Percentiles rank a stretch among this genome's conserved stretches.
Evolutionary conservation across 2,329 filamentous ascomycete genomes (phyloP).

Genomic region (Xylogone sp.): DNA sequence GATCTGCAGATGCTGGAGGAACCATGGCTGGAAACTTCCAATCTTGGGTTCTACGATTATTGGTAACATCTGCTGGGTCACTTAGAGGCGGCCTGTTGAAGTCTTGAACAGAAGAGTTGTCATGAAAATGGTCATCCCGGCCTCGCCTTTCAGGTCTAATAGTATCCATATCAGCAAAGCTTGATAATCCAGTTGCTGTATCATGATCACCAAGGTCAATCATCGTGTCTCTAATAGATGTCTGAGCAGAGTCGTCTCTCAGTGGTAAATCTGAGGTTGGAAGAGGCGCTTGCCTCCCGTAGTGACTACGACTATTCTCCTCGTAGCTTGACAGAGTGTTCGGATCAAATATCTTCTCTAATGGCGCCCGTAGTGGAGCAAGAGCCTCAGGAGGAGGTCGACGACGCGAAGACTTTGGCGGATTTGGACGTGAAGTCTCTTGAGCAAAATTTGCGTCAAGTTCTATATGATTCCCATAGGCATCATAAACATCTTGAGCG

Average conservation of each 20-base stretch:
- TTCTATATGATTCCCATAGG: conserved; percentile 52
- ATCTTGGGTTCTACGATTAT: conserved; percentile 48
- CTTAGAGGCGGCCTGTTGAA: conserved; percentile 50
- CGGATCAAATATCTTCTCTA: conserved; percentile 64
- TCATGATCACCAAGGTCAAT: conserved; percentile 63
- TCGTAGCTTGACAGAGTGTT: conserved; percentile 62
- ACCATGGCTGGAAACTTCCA: conserved; percentile 57
- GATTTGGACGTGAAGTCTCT: conserved; percentile 44
- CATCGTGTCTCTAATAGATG: conserved; percentile 55
- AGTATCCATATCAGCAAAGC: conserved; percentile 59
- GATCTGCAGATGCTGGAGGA: conserved; percentile 48
- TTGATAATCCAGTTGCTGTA: conserved; percentile 50
- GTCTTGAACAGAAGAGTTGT: conserved; percentile 26
- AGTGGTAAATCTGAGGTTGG: conserved; percentile 53
- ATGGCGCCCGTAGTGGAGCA: conserved; percentile 48
- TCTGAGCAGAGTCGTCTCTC: conserved; percentile 49
- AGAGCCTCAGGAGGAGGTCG: conserved; percentile 55
- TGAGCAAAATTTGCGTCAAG: conserved; percentile 42
- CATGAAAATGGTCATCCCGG: conserved; percentile 16
- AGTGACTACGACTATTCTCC: conserved; percentile 59
- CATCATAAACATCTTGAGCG: conserved; percentile 56
- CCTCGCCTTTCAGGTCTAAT: conserved; percentile 34
- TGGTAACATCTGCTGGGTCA: conserved; percentile 53
- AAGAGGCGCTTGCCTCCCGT: conserved; percentile 37
- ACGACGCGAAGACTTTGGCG: conserved; percentile 39